These are phyloP conservation scores for Pseudogymnoascus sp. DNA, from an alignment of 2,329 filamentous ascomycete species.

Conservation along the genomic window DNA sequence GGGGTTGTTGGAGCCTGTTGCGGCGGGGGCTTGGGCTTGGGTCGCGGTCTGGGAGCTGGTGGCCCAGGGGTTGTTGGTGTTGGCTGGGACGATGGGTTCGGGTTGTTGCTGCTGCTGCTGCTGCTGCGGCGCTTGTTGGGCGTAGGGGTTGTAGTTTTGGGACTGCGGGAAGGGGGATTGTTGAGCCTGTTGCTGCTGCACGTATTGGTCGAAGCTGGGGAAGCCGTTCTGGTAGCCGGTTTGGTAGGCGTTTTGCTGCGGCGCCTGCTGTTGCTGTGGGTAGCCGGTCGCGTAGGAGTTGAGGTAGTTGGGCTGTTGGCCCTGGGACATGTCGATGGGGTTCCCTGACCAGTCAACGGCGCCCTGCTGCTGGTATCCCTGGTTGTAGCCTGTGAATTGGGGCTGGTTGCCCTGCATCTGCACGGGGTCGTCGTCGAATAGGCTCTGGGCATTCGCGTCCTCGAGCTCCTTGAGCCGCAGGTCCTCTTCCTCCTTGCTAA, in stretches of 20 bases:
- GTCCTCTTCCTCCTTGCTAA: slow-evolving; percentile 93
- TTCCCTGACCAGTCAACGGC: slow-evolving; percentile 98
- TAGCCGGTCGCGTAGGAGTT: slow-evolving; percentile 50
- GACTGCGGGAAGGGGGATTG: neutral
- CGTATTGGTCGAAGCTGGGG: slow-evolving; percentile 62
- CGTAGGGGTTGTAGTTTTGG: slow-evolving; percentile 53
- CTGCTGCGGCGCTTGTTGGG: slow-evolving; percentile 41
- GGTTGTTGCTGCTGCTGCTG: slow-evolving; percentile 43
- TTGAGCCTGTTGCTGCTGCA: slow-evolving; percentile 39
- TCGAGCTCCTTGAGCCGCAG: slow-evolving; percentile 79
- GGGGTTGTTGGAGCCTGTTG: slow-evolving; percentile 95
- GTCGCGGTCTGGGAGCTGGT: slow-evolving; percentile 49
- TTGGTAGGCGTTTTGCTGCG: slow-evolving; percentile 49
- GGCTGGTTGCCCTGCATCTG: slow-evolving; percentile 49
- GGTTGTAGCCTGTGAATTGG: slow-evolving; percentile 85
- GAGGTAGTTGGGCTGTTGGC: slow-evolving; percentile 66
- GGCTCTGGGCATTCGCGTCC: slow-evolving; percentile 70
- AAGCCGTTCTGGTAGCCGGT: slow-evolving; percentile 67
- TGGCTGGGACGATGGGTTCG: slow-evolving; percentile 62
- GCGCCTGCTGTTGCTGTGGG: slow-evolving; percentile 18
- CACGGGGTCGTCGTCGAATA: slow-evolving; percentile 76
- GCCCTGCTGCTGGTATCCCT: slow-evolving; percentile 94
- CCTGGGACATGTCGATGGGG: slow-evolving; percentile 67
- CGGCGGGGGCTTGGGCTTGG: slow-evolving; percentile 67
- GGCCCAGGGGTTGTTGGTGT: slow-evolving; percentile 94